These are phyloP conservation scores for Calonectria multiphialidica DNA, from an alignment of 2,329 filamentous ascomycete genomes.

Conservation along the genomic window DNA sequence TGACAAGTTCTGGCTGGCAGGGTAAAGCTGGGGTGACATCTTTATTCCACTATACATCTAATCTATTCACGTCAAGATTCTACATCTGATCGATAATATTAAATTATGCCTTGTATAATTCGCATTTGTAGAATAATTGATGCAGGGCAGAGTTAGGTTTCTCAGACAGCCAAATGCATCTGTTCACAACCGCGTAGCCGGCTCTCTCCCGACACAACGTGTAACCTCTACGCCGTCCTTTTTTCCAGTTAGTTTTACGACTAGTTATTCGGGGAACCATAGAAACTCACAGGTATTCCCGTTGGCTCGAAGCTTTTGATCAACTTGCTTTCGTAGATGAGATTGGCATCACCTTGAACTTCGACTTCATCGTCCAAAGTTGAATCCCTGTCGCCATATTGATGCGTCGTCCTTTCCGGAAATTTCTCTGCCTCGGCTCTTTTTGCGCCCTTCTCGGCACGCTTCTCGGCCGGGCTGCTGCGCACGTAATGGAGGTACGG, in stretches of 20 bases:
- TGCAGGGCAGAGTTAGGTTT: too few species aligned
- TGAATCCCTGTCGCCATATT: background rate
- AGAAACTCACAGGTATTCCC: conserved; percentile 69
- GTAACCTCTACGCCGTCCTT: conserved; percentile 75
- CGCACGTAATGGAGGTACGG: conserved; percentile 79
- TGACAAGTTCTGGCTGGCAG: too few species aligned
- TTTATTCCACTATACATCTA: too few species aligned
- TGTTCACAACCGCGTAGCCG: background rate
- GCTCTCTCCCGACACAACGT: conserved; percentile 60
- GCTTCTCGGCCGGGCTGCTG: conserved; percentile 72
- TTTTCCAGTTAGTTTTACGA: conserved; percentile 46
- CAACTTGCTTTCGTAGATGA: conserved; percentile 75
- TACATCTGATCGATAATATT: too few species aligned
- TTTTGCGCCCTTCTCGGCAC: conserved; percentile 46
- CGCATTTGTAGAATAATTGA: background rate
- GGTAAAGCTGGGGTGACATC: too few species aligned
- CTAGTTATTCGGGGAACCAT: background rate
- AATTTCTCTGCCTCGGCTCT: background rate
- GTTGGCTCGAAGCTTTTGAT: conserved; percentile 76
- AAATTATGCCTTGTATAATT: too few species aligned
- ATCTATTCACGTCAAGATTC: too few species aligned
- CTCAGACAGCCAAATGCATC: too few species aligned
- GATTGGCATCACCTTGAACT: conserved; percentile 68
- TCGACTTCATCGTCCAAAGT: conserved; percentile 51
- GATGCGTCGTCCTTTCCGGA: background rate